Evolutionary conservation across 1,139 yeast genomes (phyloP), one percentile per base, ranked within the genome.

Genomic region (Waltiozyma sp.): DNA sequence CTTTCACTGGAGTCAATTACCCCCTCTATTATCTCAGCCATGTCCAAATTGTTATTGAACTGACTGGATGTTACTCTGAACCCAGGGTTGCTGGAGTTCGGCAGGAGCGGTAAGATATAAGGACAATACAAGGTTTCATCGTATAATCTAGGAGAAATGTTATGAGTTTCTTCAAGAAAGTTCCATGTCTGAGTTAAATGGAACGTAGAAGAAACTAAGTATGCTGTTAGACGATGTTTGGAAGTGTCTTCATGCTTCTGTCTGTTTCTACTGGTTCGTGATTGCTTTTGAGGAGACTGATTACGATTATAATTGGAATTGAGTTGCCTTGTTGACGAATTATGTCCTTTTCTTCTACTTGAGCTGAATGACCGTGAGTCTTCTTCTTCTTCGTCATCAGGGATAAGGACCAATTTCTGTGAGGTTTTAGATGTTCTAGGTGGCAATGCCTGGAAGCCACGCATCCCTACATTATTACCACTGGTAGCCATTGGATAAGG

Each of bases 41-140:
- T 62, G 62, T 85, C 66, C 58, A 72, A 60, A 61, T 68, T 62
- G 44, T 77, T 80, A 21, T 78, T 78, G 2, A 86, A 71, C 41
- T 84, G 77, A 54, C 87, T 86, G 5, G 95, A 84, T 57, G 78
- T 81, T 9, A 89, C 83, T 44, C 97, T 66, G 50, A 75, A 82
- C 0, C 95, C 95, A 50, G 84, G 89, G 42, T 75, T 76, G 10
- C 34, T 15, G 18, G 34, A 31, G 18, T 15, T 15, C 8, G 34
- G 18, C 3, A 88, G 65, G 31, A 91, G 65, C 0, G 98, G 98
- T 40, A 91, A 66, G 21, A 88, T 74, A 55, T 91, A 91, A 0
- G 96, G 95, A 2, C 87, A 91, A 58, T 88, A 91, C 28, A 91
- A 64, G 7, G 89, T 94, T 54, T 89, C 97, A 59, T 89, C 96